Base-by-base conservation (phyloP, 257 asterid genomes). In the Plantago elongata region DNA sequence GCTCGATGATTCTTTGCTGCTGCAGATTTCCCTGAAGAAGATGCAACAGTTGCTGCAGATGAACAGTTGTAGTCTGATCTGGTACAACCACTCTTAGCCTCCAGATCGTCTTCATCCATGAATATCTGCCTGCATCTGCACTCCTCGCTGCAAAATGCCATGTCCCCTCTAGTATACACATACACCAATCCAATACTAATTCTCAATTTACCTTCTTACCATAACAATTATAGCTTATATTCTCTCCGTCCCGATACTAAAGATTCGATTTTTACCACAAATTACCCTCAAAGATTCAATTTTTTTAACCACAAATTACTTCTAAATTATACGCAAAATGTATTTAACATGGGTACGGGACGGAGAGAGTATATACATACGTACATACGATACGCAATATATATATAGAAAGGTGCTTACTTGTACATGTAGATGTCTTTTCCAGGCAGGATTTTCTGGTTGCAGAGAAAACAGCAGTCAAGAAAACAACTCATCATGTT, bases 351-450 rank as follows among this genome's bases (percentile, higher is more conserved):
- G 1, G 27, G 27, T 1, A 22, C 27, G 27, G 27, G 27, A 22
- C 27, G 27, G 27, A 22, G 27, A 22, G 27, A 22, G 27, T 22
- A 22, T n/a, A n/a, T n/a, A n/a, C n/a, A n/a, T n/a, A n/a, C n/a
- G n/a, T n/a, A n/a, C n/a, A n/a, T n/a, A n/a, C n/a, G n/a, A n/a
- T n/a, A n/a, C n/a, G n/a, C n/a, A n/a, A n/a, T n/a, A n/a, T n/a
- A n/a, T n/a, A n/a, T n/a, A n/a, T n/a, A n/a, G n/a, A n/a, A n/a
- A n/a, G n/a, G n/a, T n/a, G 52, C 82, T 86, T 79, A 92, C 99
- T 92, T 89, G 89, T 92, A 92, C 97, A 92, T 92, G 73, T 83
- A 92, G 83, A 89, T 89, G 71, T 92, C 99, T 61, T 79, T 86
- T 9, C 79, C 90, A 40, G 94, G 89, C 74, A 72, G 66, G 67